Evolutionary conservation across 148 eudicot species (phyloP).

Genomic region (Arbutus unedo): DNA sequence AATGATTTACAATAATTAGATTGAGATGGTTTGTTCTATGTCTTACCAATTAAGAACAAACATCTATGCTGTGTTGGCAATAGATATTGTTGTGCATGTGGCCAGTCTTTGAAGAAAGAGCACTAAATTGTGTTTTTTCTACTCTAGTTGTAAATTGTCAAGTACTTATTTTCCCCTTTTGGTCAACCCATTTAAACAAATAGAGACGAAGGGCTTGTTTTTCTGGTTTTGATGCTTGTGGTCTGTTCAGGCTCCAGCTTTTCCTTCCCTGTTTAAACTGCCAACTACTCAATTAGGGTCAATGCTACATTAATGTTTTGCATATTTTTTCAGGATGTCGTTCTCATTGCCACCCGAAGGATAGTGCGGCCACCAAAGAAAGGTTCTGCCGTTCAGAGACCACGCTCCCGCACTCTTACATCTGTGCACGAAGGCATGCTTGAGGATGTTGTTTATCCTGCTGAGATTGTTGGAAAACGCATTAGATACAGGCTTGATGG

Average conservation of each 20-base stretch:
- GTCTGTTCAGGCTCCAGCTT: not conserved
- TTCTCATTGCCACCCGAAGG: constrained; percentile 76
- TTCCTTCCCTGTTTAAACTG: not conserved
- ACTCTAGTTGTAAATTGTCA: not conserved
- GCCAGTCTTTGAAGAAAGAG: not conserved
- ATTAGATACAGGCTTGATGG: constrained; percentile 78
- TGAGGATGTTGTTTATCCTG: constrained; percentile 85
- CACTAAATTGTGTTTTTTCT: not conserved
- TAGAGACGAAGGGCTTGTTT: not conserved
- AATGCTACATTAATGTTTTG: not conserved
- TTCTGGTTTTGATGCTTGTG: not conserved
- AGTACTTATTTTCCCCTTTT: not conserved
- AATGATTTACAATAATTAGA: not conserved
- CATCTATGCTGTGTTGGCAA: not conserved
- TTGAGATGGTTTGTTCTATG: not conserved
- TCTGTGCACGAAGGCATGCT: constrained; percentile 81
- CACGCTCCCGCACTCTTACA: constrained; percentile 84
- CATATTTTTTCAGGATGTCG: constrained; percentile 57
- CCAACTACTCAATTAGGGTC: not conserved
- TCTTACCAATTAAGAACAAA: not conserved
- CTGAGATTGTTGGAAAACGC: constrained; percentile 90
- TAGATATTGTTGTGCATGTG: not conserved
- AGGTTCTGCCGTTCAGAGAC: constrained; percentile 82
- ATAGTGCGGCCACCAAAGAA: constrained; percentile 87
- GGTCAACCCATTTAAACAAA: not conserved